A percentile compares a stretch with the other conserved stretches of the same genome.
These are phyloP conservation scores for Lepidium campestre DNA, from an alignment of 441 rosid species.

Conservation along the genomic window DNA sequence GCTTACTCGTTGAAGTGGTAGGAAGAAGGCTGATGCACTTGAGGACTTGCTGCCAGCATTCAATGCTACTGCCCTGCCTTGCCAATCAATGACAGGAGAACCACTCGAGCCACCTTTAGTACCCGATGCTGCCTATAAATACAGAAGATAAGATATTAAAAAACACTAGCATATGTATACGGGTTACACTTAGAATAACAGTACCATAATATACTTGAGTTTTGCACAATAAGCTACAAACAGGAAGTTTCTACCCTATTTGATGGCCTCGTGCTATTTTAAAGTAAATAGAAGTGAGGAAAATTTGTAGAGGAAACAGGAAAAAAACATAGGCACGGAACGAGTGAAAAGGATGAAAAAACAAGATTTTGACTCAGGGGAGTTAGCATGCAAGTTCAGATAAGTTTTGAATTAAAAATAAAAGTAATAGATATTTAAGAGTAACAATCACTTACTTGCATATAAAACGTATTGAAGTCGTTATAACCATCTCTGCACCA, in stretches of 20 bases:
- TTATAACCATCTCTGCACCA: conserved; percentile 96
- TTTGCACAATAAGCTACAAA: conserved; percentile 9
- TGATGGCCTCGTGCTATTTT: not conserved
- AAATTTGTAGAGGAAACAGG: not conserved
- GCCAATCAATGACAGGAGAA: conserved; percentile 94
- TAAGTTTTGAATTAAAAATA: not conserved
- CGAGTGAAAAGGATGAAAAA: not conserved
- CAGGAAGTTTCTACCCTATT: not conserved
- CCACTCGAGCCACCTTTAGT: conserved; percentile 99
- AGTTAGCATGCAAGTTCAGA: not conserved
- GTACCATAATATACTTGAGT: not conserved
- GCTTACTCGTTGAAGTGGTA: conserved; percentile 84
- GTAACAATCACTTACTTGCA: conserved; percentile 71
- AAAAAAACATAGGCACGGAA: not conserved
- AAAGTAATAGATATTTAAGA: not conserved
- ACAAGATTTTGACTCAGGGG: not conserved
- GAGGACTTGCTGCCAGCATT: conserved; percentile 95
- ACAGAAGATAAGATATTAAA: conserved; percentile 6
- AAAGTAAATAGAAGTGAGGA: not conserved
- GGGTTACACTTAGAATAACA: not conserved
- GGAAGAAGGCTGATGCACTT: conserved; percentile 85
- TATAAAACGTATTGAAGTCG: conserved; percentile 97
- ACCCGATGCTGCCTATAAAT: conserved; percentile 89
- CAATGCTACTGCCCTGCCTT: conserved; percentile 95
- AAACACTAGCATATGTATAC: not conserved